Evolutionary conservation across 177 flowering plant genomes (phyloP).

Genomic region (Vitis hybrid): DNA sequence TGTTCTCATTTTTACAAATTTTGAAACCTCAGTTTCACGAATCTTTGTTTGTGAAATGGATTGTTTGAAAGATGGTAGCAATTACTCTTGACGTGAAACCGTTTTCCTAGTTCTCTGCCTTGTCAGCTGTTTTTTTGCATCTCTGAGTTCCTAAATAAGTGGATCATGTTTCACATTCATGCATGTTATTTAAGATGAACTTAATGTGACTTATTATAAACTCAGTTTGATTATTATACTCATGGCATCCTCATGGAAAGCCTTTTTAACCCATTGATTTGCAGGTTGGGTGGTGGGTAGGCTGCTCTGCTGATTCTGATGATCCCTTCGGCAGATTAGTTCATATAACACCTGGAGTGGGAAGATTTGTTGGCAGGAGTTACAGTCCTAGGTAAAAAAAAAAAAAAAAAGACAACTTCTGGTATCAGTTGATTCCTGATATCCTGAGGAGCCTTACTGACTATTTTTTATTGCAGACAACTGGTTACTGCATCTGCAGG

Average conservation of each 20-base stretch:
- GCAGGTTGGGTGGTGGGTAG: slow-evolving; percentile 99
- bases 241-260: not conserved
- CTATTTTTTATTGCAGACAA: slow-evolving; percentile 60
- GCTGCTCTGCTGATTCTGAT: slow-evolving; percentile 69
- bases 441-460: slow-evolving; percentile 7
- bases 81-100: too few species aligned
- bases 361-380: slow-evolving; percentile 83
- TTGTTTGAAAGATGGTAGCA: too few species aligned
- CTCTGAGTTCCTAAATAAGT: not conserved
- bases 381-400: slow-evolving; percentile 76
- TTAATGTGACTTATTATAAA: too few species aligned
- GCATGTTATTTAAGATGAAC: too few species aligned
- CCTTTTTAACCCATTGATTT: not conserved
- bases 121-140: too few species aligned
- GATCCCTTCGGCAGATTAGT: slow-evolving; percentile 87
- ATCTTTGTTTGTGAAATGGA: too few species aligned
- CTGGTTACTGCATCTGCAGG: slow-evolving; percentile 83
- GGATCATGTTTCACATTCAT: not conserved
- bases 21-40: too few species aligned
- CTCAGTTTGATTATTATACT: too few species aligned
- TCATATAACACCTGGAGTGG: slow-evolving; percentile 78
- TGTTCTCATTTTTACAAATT: too few species aligned
- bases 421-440: not conserved
- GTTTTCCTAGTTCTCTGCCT: too few species aligned
- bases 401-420: not conserved